A percentile compares a stretch with the other conserved stretches of the same genome.
Evolutionary conservation across 176 grass and related monocot species (phyloP).

Genomic region (Eleusine coracana): DNA sequence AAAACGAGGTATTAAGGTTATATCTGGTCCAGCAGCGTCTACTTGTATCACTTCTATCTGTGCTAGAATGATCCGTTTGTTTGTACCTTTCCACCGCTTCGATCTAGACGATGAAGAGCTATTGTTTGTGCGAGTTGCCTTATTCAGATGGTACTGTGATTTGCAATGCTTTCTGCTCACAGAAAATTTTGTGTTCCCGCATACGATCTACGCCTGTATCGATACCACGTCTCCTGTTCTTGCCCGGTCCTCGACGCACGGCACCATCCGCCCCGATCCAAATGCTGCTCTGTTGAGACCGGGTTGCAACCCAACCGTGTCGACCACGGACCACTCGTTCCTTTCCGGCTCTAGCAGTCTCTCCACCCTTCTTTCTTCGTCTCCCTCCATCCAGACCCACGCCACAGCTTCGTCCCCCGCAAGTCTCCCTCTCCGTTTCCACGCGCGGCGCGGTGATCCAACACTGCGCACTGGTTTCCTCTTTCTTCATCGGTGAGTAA

Average conservation of each 20-base stretch:
- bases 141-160: too few species aligned
- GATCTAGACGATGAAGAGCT: too few species aligned
- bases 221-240: too few species aligned
- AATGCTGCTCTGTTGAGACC: not conserved
- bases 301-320: not conserved
- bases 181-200: too few species aligned
- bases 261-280: too few species aligned
- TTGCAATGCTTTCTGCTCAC: too few species aligned
- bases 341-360: not conserved
- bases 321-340: not conserved
- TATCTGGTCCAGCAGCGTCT: not conserved
- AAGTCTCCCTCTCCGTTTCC: not conserved
- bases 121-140: too few species aligned
- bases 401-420: not conserved
- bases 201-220: too few species aligned
- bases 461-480: not conserved
- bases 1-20: not conserved
- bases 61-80: too few species aligned
- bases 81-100: too few species aligned
- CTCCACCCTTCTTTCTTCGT: not conserved
- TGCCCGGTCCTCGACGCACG: too few species aligned
- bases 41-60: too few species aligned
- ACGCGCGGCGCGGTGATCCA: not conserved
- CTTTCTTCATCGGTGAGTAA: not conserved
- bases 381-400: not conserved